Evolutionary conservation across 2,329 filamentous ascomycete genomes (phyloP), one percentile per base, ranked within the genome.

Genomic region (Ceratocystis lukuohia): DNA sequence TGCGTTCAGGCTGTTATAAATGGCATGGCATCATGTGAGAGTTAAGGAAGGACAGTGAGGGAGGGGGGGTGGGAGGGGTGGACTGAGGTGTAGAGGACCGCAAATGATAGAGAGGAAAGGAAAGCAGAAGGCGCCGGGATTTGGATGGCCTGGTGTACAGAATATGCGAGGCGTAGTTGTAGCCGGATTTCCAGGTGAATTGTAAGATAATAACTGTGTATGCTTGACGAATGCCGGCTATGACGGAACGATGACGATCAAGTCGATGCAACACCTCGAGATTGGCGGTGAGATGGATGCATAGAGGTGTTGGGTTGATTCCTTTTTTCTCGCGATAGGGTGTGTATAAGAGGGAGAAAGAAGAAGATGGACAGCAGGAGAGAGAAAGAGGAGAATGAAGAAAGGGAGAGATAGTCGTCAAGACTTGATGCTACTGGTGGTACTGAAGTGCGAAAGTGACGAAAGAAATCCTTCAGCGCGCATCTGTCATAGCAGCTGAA

Each of bases 231-330:
- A 17, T 20, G 56, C 56, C 28, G 56, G 56, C 5, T 33, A 30
- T 59, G 56, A 20, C 56, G 56, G 56, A 59, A 59, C 56, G 56
- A 59, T 59, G 56, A 59, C n/a, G 25, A 33, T 59, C 56, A 59
- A 33, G 56, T 59, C 6, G 56, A 59, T 59, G 56, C 56, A 59
- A 2, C 56, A n/a, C 56, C 56, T 59, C 56, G 25, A 20, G 56
- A 33, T 33, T 22, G 25, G 28, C 28, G 25, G 56, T 59, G 56
- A 59, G 56, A 37, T 33, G 25, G 28, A 59, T 30, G 56, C 56
- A 59, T 59, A 59, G 56, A 59, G 56, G 56, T 59, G 15, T 7
- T 59, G 25, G 5, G 15, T 3, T 33, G 12, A 8, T 3, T 59
- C 10, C 33, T n/a, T 8, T 17, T 59, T 20, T 22, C 15, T 57